Evolutionary conservation across 2,329 filamentous ascomycete species (phyloP).

Genomic region (Endocalyx cinctus): DNA sequence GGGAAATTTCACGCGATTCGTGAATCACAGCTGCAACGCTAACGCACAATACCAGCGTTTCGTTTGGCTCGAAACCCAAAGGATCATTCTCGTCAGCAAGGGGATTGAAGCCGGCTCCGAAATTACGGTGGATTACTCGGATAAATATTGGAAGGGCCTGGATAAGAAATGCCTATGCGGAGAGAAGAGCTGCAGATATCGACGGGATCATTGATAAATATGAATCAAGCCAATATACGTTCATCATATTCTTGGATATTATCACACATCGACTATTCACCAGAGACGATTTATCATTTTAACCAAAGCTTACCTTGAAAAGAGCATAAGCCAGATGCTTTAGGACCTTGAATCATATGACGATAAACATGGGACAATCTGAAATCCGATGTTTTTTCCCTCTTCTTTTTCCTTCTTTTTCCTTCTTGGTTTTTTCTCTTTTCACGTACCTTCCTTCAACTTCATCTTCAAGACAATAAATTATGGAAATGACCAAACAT

Average conservation of each 20-base stretch:
- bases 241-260: background rate
- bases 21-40: conserved; percentile 55
- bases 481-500: too few relatives aligned
- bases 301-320: too few relatives aligned
- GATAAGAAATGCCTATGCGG: conserved; percentile 53
- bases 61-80: conserved; percentile 50
- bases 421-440: too few relatives aligned
- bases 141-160: conserved; percentile 52
- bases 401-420: too few relatives aligned
- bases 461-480: too few relatives aligned
- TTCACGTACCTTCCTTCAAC: too few relatives aligned
- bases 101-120: conserved; percentile 49
- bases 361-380: too few relatives aligned
- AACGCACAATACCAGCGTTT: conserved; percentile 55
- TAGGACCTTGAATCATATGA: too few relatives aligned
- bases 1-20: conserved; percentile 55
- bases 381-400: too few relatives aligned
- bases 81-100: conserved; percentile 51
- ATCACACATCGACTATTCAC: too few relatives aligned
- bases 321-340: too few relatives aligned
- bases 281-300: too few relatives aligned
- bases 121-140: conserved; percentile 55
- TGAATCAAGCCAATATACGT: background rate
- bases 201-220: conserved; percentile 1
- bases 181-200: conserved; percentile 46